Evolutionary conservation across 257 asterid species (phyloP).

Genomic region (Jacaranda copaia): DNA sequence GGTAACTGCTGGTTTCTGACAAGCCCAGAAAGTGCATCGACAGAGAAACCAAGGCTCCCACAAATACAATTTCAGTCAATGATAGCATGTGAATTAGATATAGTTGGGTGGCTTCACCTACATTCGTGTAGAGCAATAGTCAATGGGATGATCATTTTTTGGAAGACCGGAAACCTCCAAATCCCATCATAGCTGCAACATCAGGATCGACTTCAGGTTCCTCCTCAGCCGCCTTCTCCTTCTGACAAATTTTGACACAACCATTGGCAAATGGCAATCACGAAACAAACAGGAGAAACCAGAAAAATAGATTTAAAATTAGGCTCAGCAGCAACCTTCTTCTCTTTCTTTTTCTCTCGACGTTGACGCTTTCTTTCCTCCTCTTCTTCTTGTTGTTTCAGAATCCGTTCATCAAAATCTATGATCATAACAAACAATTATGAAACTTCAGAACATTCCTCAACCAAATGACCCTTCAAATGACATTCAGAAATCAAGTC

Average conservation of each 20-base stretch:
- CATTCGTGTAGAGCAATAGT: slow-evolving; percentile 17
- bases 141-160: slow-evolving; percentile 64
- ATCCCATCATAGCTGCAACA: slow-evolving; percentile 96
- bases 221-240: slow-evolving; percentile 84
- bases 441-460: background rate
- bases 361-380: slow-evolving; percentile 94
- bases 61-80: slow-evolving; percentile 5
- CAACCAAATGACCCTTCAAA: slow-evolving; percentile 3
- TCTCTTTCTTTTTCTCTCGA: slow-evolving; percentile 96
- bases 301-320: background rate
- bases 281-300: background rate
- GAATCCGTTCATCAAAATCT: slow-evolving; percentile 91
- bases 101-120: background rate
- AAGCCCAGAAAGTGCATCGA: background rate
- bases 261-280: slow-evolving; percentile 4
- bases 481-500: no score
- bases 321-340: slow-evolving; percentile 62
- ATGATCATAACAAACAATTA: background rate
- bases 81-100: background rate
- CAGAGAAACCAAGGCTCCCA: slow-evolving; percentile 6
- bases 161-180: slow-evolving; percentile 88
- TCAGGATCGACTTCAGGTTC: slow-evolving; percentile 94
- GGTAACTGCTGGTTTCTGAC: background rate
- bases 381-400: slow-evolving; percentile 96
- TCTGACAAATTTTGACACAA: slow-evolving; percentile 50